phyloP scores from a whole-genome alignment of 169 alveolate species.

The Eimeria tenella region DNA sequence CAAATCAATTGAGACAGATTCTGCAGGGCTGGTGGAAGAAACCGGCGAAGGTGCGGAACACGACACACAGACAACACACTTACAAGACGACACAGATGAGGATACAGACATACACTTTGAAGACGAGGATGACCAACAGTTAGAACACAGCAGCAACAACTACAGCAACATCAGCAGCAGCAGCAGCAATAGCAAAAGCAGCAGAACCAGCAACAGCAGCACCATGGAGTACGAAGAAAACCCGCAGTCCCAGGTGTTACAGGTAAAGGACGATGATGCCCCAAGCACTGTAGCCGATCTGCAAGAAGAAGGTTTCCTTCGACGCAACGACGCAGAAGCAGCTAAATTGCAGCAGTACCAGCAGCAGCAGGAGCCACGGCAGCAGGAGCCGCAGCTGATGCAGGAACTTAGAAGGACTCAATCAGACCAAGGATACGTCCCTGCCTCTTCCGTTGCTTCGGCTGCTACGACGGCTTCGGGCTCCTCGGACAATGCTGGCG shows the following conservation, averaged over 20 bases:
- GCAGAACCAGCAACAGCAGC: neutral
- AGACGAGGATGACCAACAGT: neutral
- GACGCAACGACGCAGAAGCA: neutral
- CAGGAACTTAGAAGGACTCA: neutral
- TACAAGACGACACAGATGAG: neutral
- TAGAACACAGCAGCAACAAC: conserved; percentile 21
- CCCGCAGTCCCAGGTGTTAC: neutral
- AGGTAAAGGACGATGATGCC: neutral
- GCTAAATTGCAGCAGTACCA: conserved; percentile 15
- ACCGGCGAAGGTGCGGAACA: neutral
- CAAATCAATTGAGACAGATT: neutral
- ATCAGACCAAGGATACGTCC: neutral
- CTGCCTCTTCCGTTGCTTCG: conserved; percentile 4
- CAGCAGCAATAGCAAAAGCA: conserved; percentile 1
- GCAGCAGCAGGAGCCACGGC: conserved; percentile 6
- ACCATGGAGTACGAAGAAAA: no score
- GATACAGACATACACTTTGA: neutral
- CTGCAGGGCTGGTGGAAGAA: neutral
- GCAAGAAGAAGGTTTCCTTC: neutral
- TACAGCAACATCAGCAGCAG: conserved; percentile 18
- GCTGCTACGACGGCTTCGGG: conserved; percentile 30
- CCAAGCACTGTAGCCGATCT: neutral
- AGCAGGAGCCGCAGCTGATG: conserved; percentile 2
- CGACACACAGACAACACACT: no score
- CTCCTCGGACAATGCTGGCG: neutral